Evolutionary conservation across 257 asterid species (phyloP).

Genomic region (Solanum lycopersicoides): DNA sequence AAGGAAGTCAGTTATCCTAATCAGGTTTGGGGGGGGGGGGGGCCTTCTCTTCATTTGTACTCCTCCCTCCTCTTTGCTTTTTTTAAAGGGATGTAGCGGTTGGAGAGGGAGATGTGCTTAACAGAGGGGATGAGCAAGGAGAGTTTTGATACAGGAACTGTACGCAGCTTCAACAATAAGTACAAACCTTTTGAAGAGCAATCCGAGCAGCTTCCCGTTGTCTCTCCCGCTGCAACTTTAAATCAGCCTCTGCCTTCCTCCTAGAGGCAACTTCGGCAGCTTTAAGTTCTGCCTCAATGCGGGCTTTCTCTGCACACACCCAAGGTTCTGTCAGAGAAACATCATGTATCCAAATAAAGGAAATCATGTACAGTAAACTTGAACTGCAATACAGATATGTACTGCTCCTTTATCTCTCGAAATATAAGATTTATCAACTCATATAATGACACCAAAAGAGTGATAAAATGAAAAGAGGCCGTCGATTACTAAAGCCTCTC

Average conservation of each 20-base stretch:
- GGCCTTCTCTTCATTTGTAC: background rate
- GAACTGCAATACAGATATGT: background rate
- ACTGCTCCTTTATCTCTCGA: background rate
- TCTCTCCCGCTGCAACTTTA: slow-evolving; percentile 29
- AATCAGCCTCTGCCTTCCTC: slow-evolving; percentile 20
- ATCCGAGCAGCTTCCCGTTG: slow-evolving; percentile 59
- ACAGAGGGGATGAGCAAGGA: background rate
- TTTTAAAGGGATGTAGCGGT: background rate
- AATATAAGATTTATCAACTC: background rate
- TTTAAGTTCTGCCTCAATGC: slow-evolving; percentile 53
- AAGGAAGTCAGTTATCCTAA: background rate
- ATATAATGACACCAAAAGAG: background rate
- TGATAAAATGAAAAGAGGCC: background rate
- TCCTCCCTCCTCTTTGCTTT: background rate
- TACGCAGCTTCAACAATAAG: background rate
- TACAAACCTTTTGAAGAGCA: slow-evolving; percentile 42
- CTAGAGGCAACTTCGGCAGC: slow-evolving; percentile 45
- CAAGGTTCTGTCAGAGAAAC: background rate
- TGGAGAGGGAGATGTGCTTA: background rate
- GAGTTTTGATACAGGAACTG: background rate
- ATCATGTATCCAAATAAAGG: background rate
- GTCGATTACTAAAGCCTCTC: background rate
- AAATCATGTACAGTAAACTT: background rate
- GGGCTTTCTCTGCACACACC: slow-evolving; percentile 44
- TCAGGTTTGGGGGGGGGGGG: background rate